Percentiles rank a stretch among this genome's conserved stretches.
phyloP scores from a whole-genome alignment of 805 yeast genomes.

The Starmerella bacillaris region DNA sequence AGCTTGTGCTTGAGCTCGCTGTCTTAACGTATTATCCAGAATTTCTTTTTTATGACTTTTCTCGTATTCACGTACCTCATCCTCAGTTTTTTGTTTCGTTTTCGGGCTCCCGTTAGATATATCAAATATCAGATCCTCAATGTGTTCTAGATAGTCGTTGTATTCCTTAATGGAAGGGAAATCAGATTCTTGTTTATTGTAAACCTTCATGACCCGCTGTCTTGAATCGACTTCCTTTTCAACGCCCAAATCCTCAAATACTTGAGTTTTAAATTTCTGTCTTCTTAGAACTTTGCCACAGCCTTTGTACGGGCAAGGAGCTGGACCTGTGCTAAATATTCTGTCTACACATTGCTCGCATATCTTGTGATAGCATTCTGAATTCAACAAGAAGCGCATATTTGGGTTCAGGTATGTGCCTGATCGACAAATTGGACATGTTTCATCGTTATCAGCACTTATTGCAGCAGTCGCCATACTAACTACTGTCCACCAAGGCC shows the following conservation, averaged over 20 bases:
- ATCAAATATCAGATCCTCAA: conserved; percentile 67
- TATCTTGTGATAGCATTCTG: conserved; percentile 95
- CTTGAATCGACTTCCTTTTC: conserved; percentile 88
- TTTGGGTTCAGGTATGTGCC: conserved; percentile 87
- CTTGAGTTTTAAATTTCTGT: conserved; percentile 78
- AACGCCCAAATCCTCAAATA: conserved; percentile 75
- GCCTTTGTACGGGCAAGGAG: conserved; percentile 85
- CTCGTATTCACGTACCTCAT: conserved; percentile 40
- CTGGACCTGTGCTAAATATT: conserved; percentile 84
- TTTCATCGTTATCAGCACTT: conserved; percentile 32
- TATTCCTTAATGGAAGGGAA: conserved; percentile 42
- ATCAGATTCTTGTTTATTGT: conserved; percentile 63
- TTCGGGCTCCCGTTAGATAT: conserved; percentile 52
- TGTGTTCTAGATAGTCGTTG: conserved; percentile 64
- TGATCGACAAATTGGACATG: conserved; percentile 96
- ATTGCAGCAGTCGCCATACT: too few species aligned
- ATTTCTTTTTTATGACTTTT: conserved; percentile 58
- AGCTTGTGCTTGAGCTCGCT: conserved; percentile 51
- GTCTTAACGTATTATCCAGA: conserved; percentile 53
- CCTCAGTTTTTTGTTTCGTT: conserved; percentile 27
- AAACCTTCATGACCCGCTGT: conserved; percentile 53
- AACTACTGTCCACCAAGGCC: too few species aligned
- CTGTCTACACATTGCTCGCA: conserved; percentile 93
- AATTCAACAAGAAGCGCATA: conserved; percentile 78
- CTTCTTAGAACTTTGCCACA: conserved; percentile 77